Percentiles rank a stretch among this genome's conserved stretches.
Conservation (phyloP, 164 flowering plant species). For the Cinnamomum micranthum region DNA sequence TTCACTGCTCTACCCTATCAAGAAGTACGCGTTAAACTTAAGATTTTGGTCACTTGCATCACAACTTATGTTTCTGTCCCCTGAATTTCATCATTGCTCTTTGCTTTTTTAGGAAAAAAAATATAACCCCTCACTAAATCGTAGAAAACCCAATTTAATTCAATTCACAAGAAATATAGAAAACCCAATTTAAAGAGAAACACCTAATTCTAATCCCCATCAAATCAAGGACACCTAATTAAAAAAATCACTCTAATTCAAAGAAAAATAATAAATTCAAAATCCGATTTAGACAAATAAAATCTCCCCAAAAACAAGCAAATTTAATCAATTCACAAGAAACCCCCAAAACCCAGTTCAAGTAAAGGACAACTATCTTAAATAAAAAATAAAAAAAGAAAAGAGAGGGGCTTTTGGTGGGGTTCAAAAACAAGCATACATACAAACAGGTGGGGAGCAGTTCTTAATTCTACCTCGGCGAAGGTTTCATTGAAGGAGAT, state of each 20-base stretch:
- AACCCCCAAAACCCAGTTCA: neutral
- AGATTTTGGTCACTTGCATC: too few relatives aligned
- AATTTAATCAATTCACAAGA: neutral
- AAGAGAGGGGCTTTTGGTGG: too few relatives aligned
- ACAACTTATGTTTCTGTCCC: too few relatives aligned
- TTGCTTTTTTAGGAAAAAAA: too few relatives aligned
- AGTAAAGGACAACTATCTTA: neutral
- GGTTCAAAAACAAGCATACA: neutral
- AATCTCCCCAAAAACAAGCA: neutral
- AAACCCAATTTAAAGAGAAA: too few relatives aligned
- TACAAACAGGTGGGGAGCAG: neutral
- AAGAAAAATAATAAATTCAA: neutral
- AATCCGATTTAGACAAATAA: neutral
- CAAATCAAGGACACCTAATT: too few relatives aligned
- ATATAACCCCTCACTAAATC: neutral
- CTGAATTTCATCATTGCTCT: too few relatives aligned
- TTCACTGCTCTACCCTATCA: neutral
- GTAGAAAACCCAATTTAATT: neutral
- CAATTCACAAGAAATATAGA: too few relatives aligned
- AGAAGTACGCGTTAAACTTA: too few relatives aligned
- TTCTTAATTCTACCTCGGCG: conserved; percentile 40
- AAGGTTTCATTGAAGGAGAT: conserved; percentile 91
- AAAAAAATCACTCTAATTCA: neutral
- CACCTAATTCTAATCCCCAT: too few relatives aligned
- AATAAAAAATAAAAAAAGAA: neutral